Percentiles rank a stretch among this genome's conserved stretches.
Conservation (phyloP, 108 stramenopile species). For the Skeletonema potamos region DNA sequence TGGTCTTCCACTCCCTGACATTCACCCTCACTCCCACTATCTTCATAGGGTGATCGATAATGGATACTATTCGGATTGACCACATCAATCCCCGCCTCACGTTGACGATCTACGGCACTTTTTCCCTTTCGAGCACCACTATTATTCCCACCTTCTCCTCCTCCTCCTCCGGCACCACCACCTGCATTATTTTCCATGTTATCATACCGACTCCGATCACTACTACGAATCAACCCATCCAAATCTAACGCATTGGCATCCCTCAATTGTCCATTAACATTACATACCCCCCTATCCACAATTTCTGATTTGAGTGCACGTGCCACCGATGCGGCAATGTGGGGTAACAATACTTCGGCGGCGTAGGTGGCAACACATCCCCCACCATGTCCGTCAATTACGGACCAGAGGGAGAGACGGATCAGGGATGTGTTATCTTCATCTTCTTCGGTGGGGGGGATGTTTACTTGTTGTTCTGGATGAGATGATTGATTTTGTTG, state of each 20-base stretch:
- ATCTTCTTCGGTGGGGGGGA: slow-evolving; percentile 7
- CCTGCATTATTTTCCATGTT: neutral
- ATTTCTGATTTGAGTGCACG: slow-evolving; percentile 71
- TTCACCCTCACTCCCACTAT: slow-evolving; percentile 59
- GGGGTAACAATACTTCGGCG: slow-evolving; percentile 71
- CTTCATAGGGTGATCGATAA: slow-evolving; percentile 77
- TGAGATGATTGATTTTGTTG: slow-evolving; percentile 14
- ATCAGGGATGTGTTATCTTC: slow-evolving; percentile 54
- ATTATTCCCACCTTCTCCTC: neutral
- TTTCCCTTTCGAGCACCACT: neutral
- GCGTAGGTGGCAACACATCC: slow-evolving; percentile 83
- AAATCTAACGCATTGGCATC: slow-evolving; percentile 83
- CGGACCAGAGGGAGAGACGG: slow-evolving; percentile 76
- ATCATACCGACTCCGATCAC: slow-evolving; percentile 49
- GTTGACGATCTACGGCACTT: slow-evolving; percentile 7
- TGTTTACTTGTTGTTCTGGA: slow-evolving; percentile 8
- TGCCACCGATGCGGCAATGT: slow-evolving; percentile 69
- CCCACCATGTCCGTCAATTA: slow-evolving; percentile 89
- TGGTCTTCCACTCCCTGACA: slow-evolving; percentile 30
- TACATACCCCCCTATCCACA: slow-evolving; percentile 75
- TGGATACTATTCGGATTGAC: slow-evolving; percentile 73
- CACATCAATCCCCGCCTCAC: slow-evolving; percentile 47
- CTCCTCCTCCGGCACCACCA: neutral
- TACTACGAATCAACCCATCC: slow-evolving; percentile 72
- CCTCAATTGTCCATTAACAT: slow-evolving; percentile 79